A percentile compares a stretch with the other conserved stretches of the same genome.
phyloP scores from a whole-genome alignment of 306 rosid genomes.

The Medicago arabica region DNA sequence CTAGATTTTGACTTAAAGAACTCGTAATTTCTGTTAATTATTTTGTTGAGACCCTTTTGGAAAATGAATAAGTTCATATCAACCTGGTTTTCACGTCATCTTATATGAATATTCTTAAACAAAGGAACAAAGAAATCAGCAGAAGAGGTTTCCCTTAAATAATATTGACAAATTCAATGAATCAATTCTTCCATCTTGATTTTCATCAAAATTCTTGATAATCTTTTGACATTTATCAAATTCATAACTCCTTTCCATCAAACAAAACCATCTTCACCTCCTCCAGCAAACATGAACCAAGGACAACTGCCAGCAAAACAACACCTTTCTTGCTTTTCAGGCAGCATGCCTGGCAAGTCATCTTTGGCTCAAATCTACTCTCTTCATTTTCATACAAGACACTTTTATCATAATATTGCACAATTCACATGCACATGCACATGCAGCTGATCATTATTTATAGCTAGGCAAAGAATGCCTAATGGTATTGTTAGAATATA shows the following conservation, averaged over 20 bases:
- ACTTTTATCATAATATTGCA: no score
- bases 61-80: no score
- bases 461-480: conserved; percentile 22
- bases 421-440: not conserved
- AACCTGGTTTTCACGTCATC: not conserved
- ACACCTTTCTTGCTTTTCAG: not conserved
- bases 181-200: conserved; percentile 74
- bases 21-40: no score
- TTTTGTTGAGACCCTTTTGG: no score
- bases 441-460: conserved; percentile 29
- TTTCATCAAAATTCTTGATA: conserved; percentile 67
- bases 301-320: conserved; percentile 33
- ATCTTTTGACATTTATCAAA: conserved; percentile 65
- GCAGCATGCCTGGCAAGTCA: conserved; percentile 43
- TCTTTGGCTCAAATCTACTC: conserved; percentile 46
- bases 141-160: conserved; percentile 60
- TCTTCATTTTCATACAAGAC: conserved; percentile 38
- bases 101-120: not conserved
- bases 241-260: conserved; percentile 70
- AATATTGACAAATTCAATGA: conserved; percentile 71
- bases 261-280: conserved; percentile 86
- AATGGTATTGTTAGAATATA: no score
- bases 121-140: conserved; percentile 44
- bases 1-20: no score
- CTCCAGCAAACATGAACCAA: conserved; percentile 49